Conservation (phyloP, 495 filamentous ascomycete genomes). For the Pyronema domesticum region DNA sequence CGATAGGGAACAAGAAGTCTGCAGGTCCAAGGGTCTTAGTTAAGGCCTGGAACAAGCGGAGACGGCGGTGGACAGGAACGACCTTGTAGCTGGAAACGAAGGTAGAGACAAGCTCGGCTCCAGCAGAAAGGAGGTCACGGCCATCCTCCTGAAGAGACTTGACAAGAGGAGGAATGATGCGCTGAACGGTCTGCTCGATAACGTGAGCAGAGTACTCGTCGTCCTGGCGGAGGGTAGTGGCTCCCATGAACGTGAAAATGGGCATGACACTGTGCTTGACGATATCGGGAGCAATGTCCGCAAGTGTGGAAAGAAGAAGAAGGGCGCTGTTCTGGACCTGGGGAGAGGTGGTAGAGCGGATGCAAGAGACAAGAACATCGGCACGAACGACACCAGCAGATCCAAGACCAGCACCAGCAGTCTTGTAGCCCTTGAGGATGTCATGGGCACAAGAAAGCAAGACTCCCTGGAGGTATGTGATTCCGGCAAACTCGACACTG, state of each 20-base stretch:
- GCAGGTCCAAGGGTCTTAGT: slow-evolving; percentile 63
- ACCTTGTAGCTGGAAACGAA: slow-evolving; percentile 92
- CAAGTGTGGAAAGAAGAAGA: slow-evolving; percentile 68
- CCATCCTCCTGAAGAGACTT: slow-evolving; percentile 64
- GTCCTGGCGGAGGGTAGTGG: slow-evolving; percentile 67
- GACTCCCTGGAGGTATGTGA: slow-evolving; percentile 71
- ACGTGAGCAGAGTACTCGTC: slow-evolving; percentile 94
- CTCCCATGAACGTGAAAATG: slow-evolving; percentile 94
- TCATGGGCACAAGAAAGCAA: slow-evolving; percentile 56
- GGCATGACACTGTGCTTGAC: slow-evolving; percentile 96
- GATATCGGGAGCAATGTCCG: slow-evolving; percentile 65
- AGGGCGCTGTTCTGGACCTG: slow-evolving; percentile 84
- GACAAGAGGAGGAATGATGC: slow-evolving; percentile 80
- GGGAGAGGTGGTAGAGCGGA: slow-evolving; percentile 70
- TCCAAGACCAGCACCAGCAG: slow-evolving; percentile 33
- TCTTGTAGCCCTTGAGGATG: slow-evolving; percentile 57
- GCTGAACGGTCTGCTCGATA: slow-evolving; percentile 71
- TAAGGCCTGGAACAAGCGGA: slow-evolving; percentile 61
- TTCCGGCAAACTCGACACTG: slow-evolving; percentile 56
- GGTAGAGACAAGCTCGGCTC: slow-evolving; percentile 71
- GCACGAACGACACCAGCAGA: slow-evolving; percentile 63
- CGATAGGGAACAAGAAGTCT: slow-evolving; percentile 59
- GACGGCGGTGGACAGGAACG: slow-evolving; percentile 67
- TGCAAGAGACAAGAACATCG: slow-evolving; percentile 77
- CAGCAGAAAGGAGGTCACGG: slow-evolving; percentile 55